Evolutionary conservation across 2,329 filamentous ascomycete genomes (phyloP).

Genomic region (Clonostachys rosea): DNA sequence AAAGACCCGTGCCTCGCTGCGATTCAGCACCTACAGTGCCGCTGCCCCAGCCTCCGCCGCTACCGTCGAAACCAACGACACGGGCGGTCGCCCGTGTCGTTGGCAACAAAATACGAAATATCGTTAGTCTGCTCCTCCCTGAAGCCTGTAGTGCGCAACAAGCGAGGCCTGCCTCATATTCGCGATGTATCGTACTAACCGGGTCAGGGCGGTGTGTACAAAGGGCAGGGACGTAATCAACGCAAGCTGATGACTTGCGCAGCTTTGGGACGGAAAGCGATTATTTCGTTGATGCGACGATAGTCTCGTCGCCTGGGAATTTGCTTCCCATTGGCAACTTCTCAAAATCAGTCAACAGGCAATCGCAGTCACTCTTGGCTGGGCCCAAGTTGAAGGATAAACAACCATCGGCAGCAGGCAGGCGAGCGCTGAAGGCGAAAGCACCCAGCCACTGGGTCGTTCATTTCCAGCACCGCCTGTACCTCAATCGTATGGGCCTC

Average conservation of each 20-base stretch:
- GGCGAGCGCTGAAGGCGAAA: no score
- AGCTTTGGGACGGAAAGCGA: slow-evolving; percentile 29
- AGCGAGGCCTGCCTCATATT: no score
- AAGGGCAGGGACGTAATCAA: no score
- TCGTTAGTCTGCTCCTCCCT: no score
- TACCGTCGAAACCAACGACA: slow-evolving; percentile 48
- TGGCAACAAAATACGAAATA: no score
- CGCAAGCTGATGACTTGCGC: slow-evolving; percentile 4
- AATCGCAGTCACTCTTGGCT: no score
- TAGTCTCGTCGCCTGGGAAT: slow-evolving; percentile 15
- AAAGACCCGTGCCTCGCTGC: slow-evolving; percentile 49
- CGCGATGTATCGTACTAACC: no score
- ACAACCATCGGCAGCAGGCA: neutral
- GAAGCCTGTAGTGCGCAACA: no score
- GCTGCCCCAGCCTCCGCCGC: slow-evolving; percentile 53
- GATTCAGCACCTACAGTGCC: slow-evolving; percentile 58
- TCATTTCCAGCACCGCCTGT: no score
- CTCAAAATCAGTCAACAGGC: neutral
- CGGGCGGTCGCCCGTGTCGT: slow-evolving; percentile 8
- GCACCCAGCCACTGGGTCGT: slow-evolving; percentile 4
- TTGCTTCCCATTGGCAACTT: neutral
- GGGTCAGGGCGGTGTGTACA: no score
- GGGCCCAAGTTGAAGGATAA: no score
- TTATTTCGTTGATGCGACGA: slow-evolving; percentile 27
- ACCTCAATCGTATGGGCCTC: no score